Evolutionary conservation across 768 basidiomycete genomes (phyloP).

Genomic region (Pleurotus eryngii): DNA sequence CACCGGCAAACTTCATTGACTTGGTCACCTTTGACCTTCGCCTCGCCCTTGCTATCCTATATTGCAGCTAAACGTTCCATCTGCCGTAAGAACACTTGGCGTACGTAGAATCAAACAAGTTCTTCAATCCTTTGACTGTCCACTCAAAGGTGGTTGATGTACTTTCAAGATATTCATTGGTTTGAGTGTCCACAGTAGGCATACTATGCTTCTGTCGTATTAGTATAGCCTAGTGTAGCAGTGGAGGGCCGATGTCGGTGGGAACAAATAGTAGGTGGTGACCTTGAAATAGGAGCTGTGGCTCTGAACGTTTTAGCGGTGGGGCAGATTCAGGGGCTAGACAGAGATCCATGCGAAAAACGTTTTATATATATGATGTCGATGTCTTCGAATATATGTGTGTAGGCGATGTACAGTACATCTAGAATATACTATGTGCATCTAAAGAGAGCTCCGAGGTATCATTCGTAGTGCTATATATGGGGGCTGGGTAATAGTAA

Average conservation of each 20-base stretch:
- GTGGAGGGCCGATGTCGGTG: not conserved
- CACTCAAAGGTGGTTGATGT: conserved; percentile 69
- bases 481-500: too few relatives aligned
- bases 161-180: conserved; percentile 43
- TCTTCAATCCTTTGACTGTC: conserved; percentile 68
- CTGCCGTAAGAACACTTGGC: not conserved
- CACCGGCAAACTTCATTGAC: conserved; percentile 73
- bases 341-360: too few relatives aligned
- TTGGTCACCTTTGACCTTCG: conserved; percentile 75
- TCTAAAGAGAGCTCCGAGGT: too few relatives aligned
- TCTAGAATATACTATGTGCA: too few relatives aligned
- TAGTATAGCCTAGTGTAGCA: not conserved
- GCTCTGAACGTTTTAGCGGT: too few relatives aligned
- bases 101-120: conserved; percentile 66
- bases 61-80: not conserved
- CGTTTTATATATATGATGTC: too few relatives aligned
- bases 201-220: not conserved
- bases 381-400: too few relatives aligned
- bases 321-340: too few relatives aligned
- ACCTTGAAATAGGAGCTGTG: too few relatives aligned
- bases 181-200: not conserved
- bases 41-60: conserved; percentile 54
- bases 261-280: not conserved
- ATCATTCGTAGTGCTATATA: too few relatives aligned
- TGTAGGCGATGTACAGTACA: too few relatives aligned